These are phyloP conservation scores for Elsinoe perseae DNA, from an alignment of 2,329 filamentous ascomycete species.

Conservation along the genomic window DNA sequence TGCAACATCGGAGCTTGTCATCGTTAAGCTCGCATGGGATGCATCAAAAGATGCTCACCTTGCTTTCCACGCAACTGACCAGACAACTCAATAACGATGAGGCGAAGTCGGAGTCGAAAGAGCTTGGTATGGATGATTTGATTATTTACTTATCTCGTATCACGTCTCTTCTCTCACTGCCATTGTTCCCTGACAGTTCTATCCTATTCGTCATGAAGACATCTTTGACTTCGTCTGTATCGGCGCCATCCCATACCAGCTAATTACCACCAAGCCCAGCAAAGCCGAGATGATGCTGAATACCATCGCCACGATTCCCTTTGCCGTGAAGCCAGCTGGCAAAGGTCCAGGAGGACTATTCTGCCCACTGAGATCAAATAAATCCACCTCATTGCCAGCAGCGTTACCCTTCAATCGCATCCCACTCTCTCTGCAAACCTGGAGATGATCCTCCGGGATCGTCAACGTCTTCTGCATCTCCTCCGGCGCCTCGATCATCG, in stretches of 20 bases:
- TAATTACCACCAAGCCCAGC: constrained; percentile 58
- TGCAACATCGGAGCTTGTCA: no score
- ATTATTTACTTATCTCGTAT: neutral
- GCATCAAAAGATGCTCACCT: no score
- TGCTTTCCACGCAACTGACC: no score
- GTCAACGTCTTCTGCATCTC: constrained; percentile 53
- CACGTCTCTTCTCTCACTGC: neutral
- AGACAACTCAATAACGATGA: no score
- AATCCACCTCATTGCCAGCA: constrained; percentile 59
- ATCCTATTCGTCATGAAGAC: neutral
- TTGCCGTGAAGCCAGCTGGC: constrained; percentile 61
- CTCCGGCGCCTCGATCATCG: constrained; percentile 44
- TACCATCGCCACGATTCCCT: constrained; percentile 65
- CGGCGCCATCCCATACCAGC: constrained; percentile 49
- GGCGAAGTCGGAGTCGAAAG: no score
- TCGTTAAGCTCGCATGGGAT: no score
- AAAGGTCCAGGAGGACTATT: constrained; percentile 49
- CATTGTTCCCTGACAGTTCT: neutral
- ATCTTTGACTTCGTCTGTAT: neutral
- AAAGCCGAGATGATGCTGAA: constrained; percentile 64
- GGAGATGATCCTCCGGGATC: constrained; percentile 56
- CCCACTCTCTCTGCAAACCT: constrained; percentile 48
- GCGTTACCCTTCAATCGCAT: constrained; percentile 60
- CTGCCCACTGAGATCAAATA: constrained; percentile 56
- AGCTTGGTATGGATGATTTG: no score